phyloP scores from a whole-genome alignment of 768 basidiomycete genomes.

The Postia placenta region DNA sequence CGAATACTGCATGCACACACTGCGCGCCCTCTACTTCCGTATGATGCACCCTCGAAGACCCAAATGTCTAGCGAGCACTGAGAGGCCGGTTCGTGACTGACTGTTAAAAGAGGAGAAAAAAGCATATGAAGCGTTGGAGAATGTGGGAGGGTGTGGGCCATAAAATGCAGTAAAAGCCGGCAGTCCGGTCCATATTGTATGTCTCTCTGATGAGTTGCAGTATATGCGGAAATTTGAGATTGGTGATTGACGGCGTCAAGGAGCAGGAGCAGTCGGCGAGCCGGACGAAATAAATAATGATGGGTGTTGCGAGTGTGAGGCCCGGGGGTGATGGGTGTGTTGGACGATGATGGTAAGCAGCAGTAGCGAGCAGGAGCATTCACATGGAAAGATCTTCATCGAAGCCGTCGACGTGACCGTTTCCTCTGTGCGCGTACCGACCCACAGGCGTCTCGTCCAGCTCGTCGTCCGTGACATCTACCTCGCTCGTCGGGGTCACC shows the following conservation, averaged over 20 bases:
- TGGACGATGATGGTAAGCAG: not conserved
- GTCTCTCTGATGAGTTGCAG: not conserved
- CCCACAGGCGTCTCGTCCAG: slow-evolving; percentile 64
- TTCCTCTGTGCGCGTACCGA: slow-evolving; percentile 57
- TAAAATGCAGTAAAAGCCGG: not conserved
- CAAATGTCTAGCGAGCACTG: not conserved
- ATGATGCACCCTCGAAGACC: not conserved
- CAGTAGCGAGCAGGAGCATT: slow-evolving; percentile 5
- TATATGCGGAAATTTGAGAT: not conserved
- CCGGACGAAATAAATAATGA: not conserved
- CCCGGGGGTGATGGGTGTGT: not conserved
- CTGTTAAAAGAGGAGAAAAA: not conserved
- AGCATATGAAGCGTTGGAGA: not conserved
- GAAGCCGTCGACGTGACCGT: slow-evolving; percentile 25
- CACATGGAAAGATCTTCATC: slow-evolving; percentile 29
- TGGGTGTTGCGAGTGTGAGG: no score
- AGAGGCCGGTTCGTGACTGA: not conserved
- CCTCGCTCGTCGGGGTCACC: slow-evolving; percentile 29
- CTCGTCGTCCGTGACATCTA: slow-evolving; percentile 66
- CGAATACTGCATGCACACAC: not conserved
- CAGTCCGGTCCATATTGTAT: not conserved
- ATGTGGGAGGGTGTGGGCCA: not conserved
- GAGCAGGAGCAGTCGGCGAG: not conserved
- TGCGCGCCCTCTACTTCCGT: not conserved
- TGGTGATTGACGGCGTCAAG: not conserved